Conservation (phyloP, 176 grass and related monocot genomes). For the Oryza australiensis region DNA sequence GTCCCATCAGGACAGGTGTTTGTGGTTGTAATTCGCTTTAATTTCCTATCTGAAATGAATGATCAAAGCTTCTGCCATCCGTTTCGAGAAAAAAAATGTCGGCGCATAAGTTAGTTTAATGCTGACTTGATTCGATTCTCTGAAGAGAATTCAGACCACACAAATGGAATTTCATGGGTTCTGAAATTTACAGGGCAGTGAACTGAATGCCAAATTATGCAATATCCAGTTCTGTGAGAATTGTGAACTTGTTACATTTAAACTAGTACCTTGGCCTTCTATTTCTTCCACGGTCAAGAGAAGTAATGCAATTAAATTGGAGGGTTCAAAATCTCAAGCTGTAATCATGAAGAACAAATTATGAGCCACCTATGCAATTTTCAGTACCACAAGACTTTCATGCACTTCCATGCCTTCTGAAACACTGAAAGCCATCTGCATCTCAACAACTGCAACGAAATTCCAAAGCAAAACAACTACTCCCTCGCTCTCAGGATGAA, state of each 20-base stretch:
- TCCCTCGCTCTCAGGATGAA: too few relatives aligned
- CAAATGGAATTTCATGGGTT: not conserved
- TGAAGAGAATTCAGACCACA: not conserved
- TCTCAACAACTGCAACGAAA: too few relatives aligned
- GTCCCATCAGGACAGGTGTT: not conserved
- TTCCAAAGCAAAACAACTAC: not conserved
- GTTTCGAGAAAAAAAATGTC: not conserved
- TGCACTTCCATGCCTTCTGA: not conserved
- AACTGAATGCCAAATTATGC: not conserved
- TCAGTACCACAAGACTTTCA: not conserved
- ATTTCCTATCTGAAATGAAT: not conserved
- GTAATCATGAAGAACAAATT: constrained; percentile 3
- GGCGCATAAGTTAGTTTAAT: not conserved
- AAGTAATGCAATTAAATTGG: not conserved
- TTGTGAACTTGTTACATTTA: not conserved
- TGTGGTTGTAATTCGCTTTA: not conserved
- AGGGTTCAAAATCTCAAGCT: not conserved
- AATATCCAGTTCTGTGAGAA: not conserved
- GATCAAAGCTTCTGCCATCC: not conserved
- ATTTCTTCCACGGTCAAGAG: not conserved
- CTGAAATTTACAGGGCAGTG: not conserved
- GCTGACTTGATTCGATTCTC: not conserved
- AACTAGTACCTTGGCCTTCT: not conserved
- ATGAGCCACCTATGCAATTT: constrained; percentile 1
- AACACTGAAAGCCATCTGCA: not conserved